Percentiles rank a stretch among this genome's conserved stretches.
These are phyloP conservation scores for Beauveria asiatica DNA, from an alignment of 2,329 filamentous ascomycete genomes.

Conservation along the genomic window DNA sequence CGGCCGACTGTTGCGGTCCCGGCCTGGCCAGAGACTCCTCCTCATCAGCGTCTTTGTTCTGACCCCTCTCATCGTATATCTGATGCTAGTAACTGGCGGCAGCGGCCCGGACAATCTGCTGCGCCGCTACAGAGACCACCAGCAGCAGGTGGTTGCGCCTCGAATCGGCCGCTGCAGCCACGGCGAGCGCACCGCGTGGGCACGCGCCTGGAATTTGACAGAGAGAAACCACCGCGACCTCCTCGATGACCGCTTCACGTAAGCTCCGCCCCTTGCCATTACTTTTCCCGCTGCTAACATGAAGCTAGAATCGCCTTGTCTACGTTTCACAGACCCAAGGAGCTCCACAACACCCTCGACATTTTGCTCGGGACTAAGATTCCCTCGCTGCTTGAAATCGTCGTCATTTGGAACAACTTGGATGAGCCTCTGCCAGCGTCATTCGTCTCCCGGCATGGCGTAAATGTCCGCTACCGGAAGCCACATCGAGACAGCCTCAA, in stretches of 20 bases:
- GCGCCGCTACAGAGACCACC: background rate
- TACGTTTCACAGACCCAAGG: slow-evolving; percentile 28
- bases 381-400: slow-evolving; percentile 29
- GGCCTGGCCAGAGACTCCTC: background rate
- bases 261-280: background rate
- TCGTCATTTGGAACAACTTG: slow-evolving; percentile 30
- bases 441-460: slow-evolving; percentile 22
- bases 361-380: slow-evolving; percentile 22
- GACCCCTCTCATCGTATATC: background rate
- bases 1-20: background rate
- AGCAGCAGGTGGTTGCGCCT: background rate
- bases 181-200: background rate
- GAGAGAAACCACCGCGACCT: background rate
- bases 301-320: slow-evolving; percentile 27
- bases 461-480: slow-evolving; percentile 26
- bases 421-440: slow-evolving; percentile 21
- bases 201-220: background rate
- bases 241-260: slow-evolving; percentile 2
- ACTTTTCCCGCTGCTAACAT: background rate
- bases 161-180: background rate
- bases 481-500: slow-evolving; percentile 28
- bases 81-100: background rate
- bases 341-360: slow-evolving; percentile 24
- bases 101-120: background rate
- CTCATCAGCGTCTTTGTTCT: background rate